Base-by-base conservation (phyloP, 139 green algal genomes). In the Picochlorum sp. region DNA sequence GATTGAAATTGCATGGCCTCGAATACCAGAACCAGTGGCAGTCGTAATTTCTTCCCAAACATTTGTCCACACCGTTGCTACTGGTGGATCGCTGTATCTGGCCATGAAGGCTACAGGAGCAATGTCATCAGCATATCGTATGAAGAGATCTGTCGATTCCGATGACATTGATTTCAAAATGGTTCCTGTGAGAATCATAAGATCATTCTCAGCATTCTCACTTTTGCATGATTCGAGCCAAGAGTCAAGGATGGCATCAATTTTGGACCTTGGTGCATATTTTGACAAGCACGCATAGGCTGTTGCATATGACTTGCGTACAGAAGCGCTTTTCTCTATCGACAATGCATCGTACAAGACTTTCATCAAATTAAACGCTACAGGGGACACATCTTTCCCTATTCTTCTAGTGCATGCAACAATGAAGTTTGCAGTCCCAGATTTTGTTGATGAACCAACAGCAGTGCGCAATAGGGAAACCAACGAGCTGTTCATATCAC, bases 341-440 rank as follows among this genome's bases (percentile, higher is more conserved):
- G n/a, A 21, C 49, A 60, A 65, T 4, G 72, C 78, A 41, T 62
- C 62, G 2, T 73, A 16, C 16, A 85, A 51, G 6, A 76, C 68
- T 62, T 72, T 67, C 24, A 80, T 51, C 4, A 78, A 21, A 16
- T 49, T 9, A 11, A 70, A 30, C 4, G 46, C 11, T 3, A 23
- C 61, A 15, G 74, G 26, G 30, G 69, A 57, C 10, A 45, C 20
- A 50, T 76, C 77, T 38, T 56, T 21, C 4, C 69, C 72, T 44
- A 80, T 67, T 21, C 79, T 60, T 3, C 62, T 56, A 4, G 78
- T 67, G 20, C 92, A 58, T 16, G 30, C 20, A 5, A 30, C 21
- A 32, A 93, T 79, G 65, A 96, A 94, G 32, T 79, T 74, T 1
- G 84, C 89, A 3, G 86, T 74, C 45, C 88, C 90, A 2, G 75